Conservation (phyloP, 176 grass and related monocot genomes). For the Aechmea fasciata region DNA sequence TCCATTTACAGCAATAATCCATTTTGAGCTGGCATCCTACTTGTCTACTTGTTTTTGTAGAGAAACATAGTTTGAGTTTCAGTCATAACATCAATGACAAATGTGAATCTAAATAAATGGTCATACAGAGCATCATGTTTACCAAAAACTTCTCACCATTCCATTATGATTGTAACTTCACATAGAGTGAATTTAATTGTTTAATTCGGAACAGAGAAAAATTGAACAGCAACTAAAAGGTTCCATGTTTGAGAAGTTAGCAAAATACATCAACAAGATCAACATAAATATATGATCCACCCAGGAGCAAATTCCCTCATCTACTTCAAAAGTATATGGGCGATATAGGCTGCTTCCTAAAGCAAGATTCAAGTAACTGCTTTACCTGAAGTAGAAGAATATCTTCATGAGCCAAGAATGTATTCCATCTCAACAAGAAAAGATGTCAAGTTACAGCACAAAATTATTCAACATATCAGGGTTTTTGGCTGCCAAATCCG, state of each 20-base stretch:
- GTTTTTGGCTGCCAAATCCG: slow-evolving; percentile 55
- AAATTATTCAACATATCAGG: slow-evolving; percentile 9
- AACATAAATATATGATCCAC: not conserved
- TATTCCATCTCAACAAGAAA: not conserved
- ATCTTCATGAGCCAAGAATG: not conserved
- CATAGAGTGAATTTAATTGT: too few relatives aligned
- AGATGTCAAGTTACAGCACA: not conserved
- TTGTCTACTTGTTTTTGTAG: too few relatives aligned
- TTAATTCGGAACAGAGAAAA: not conserved
- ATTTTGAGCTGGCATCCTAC: too few relatives aligned
- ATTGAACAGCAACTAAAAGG: not conserved
- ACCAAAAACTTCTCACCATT: too few relatives aligned
- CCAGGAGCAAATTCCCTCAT: not conserved
- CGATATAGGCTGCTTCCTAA: not conserved
- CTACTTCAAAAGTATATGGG: not conserved
- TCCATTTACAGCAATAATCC: too few relatives aligned
- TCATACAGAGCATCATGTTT: too few relatives aligned
- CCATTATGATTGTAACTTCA: too few relatives aligned
- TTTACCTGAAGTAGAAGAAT: not conserved
- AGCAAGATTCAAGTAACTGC: not conserved
- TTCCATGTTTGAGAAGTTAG: not conserved
- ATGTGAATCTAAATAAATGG: too few relatives aligned
- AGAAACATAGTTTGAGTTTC: too few relatives aligned
- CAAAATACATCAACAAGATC: not conserved
- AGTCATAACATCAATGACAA: too few relatives aligned